Conservation (phyloP, 2,329 filamentous ascomycete species). For the Spiromastix sp. region DNA sequence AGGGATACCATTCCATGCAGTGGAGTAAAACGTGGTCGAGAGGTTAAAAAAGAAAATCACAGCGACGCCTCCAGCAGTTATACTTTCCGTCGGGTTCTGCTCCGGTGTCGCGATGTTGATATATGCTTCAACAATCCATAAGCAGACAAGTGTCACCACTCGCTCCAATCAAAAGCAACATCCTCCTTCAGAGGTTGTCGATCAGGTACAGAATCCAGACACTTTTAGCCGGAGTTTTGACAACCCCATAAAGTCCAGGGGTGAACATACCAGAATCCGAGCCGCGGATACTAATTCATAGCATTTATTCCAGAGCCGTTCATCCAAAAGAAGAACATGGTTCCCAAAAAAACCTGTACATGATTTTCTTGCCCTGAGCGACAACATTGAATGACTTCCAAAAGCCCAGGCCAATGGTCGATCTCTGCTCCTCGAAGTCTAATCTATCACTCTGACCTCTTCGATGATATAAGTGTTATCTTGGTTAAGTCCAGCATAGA, state of each 20-base stretch:
- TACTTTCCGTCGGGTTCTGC: slow-evolving; percentile 14
- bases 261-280: slow-evolving; percentile 52
- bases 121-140: slow-evolving; percentile 29
- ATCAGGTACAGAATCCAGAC: slow-evolving; percentile 61
- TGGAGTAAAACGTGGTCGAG: slow-evolving; percentile 63
- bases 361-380: slow-evolving; percentile 46
- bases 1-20: slow-evolving; percentile 61
- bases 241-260: slow-evolving; percentile 66
- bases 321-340: slow-evolving; percentile 68
- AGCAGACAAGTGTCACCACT: slow-evolving; percentile 44
- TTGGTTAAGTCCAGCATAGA: slow-evolving; percentile 35
- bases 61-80: slow-evolving; percentile 27
- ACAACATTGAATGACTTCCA: slow-evolving; percentile 58
- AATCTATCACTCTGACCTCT: slow-evolving; percentile 60
- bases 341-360: slow-evolving; percentile 61
- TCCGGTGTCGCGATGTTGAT: slow-evolving; percentile 24
- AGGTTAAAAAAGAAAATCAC: slow-evolving; percentile 58
- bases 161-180: slow-evolving; percentile 56
- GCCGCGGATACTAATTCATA: slow-evolving; percentile 60
- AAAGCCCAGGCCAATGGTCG: slow-evolving; percentile 59
- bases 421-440: slow-evolving; percentile 56
- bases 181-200: slow-evolving; percentile 52
- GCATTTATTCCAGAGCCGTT: slow-evolving; percentile 69
- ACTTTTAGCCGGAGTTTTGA: slow-evolving; percentile 60
- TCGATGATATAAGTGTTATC: slow-evolving; percentile 56